Evolutionary conservation across 768 basidiomycete species (phyloP), one percentile per base, ranked within the genome.

Genomic region (Kwoniella sp.): DNA sequence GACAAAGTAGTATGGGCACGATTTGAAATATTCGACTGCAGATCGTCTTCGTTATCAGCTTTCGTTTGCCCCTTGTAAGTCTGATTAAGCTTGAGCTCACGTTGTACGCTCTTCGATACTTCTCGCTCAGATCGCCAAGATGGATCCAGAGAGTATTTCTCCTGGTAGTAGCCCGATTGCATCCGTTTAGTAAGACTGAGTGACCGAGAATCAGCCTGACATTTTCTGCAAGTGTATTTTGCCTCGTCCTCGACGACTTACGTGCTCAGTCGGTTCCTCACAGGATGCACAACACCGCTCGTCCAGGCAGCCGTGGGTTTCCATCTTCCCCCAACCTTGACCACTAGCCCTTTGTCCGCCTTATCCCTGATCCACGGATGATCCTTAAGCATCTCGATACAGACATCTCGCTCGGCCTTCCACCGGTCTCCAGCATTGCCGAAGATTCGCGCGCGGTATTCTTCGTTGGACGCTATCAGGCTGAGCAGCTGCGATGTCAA

Each of bases 391-490:
- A 52, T 52, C 26, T 52, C 51, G 8, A 52, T 52, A 21, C 51
- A 52, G 26, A 52, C 25, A 30, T 52, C 51, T 8, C 51, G 51
- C 17, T 52, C 51, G 19, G 51, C 51, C 19, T n/a, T 52, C 51
- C 51, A 52, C n/a, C 51, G 25, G 13, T 52, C 51, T 5, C 51
- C 51, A 4, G 51, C 24, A 52, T 30, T 52, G n/a, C 51, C 51
- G 51, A 26, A 52, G 25, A 52, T 25, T 17, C 51, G 8, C 21
- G 51, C 25, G 9, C 51, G 24, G 27, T 52, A 52, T 25, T 30
- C 26, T 52, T 4, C 25, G 29, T 52, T 52, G 27, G 51, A 25
- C 12, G 51, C 51, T 1, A 52, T 52, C 10, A 27, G 51, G 26
- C 29, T 27, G n/a, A 52, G 51, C 7, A 52, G 10, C 13, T 29